Conservation (phyloP, 345 rosid species). For the Camelina laxa region DNA sequence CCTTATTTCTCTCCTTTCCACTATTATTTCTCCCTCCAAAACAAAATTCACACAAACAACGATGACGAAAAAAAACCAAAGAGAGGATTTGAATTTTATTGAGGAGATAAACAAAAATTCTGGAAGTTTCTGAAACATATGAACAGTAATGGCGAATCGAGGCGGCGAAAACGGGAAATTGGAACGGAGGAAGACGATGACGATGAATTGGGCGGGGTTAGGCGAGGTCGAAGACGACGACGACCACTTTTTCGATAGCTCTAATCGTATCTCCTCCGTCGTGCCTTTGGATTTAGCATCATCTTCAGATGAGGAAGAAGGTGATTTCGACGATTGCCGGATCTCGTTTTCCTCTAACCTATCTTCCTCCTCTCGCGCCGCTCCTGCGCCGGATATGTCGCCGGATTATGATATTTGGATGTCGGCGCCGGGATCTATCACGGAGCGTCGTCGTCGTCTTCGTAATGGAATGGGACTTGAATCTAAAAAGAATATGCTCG, state of each 20-base stretch:
- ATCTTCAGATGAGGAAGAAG: slow-evolving; percentile 74
- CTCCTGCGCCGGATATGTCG: slow-evolving; percentile 42
- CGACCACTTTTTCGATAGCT: slow-evolving; percentile 68
- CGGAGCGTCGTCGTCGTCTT: slow-evolving; percentile 71
- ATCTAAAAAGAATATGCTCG: slow-evolving; percentile 47
- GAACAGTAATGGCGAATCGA: slow-evolving; percentile 35
- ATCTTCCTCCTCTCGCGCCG: slow-evolving; percentile 43
- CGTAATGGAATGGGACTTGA: slow-evolving; percentile 81
- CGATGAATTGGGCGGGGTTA: slow-evolving; percentile 79
- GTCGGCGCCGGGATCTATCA: slow-evolving; percentile 86
- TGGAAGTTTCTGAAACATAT: slow-evolving; percentile 21
- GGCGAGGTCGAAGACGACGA: slow-evolving; percentile 72
- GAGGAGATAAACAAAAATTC: background rate
- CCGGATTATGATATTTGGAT: slow-evolving; percentile 82
- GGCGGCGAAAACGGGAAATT: slow-evolving; percentile 37
- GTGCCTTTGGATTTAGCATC: slow-evolving; percentile 61
- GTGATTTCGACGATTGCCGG: slow-evolving; percentile 69
- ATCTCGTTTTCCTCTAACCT: slow-evolving; percentile 62
- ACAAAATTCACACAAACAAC: slow-evolving; percentile 19
- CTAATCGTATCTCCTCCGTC: slow-evolving; percentile 57
- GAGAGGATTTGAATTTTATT: background rate
- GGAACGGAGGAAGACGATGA: slow-evolving; percentile 64
- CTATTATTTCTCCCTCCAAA: slow-evolving; percentile 45
- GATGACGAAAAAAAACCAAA: background rate
- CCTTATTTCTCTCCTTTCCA: slow-evolving; percentile 44